These are phyloP conservation scores for Calonectria ilicicola DNA, from an alignment of 2,329 filamentous ascomycete genomes.

Conservation along the genomic window DNA sequence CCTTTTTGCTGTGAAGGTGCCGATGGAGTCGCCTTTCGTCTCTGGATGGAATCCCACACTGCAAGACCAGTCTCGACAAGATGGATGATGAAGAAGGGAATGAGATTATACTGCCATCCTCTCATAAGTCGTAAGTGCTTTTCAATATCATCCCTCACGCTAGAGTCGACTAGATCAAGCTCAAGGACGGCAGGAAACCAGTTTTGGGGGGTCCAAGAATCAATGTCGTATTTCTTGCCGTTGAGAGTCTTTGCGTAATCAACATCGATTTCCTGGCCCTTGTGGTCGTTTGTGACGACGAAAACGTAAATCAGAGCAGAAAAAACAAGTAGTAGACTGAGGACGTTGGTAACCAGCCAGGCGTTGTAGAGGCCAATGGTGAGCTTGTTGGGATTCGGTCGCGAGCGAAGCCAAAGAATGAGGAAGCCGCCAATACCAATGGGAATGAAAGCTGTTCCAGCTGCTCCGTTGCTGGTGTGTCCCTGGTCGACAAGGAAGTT, in stretches of 20 bases:
- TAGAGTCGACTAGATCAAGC: conserved; percentile 31
- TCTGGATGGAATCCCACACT: conserved; percentile 33
- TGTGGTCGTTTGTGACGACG: conserved; percentile 42
- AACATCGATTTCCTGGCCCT: conserved; percentile 35
- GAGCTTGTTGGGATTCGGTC: conserved; percentile 25
- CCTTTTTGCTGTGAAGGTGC: not conserved
- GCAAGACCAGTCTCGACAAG: conserved; percentile 39
- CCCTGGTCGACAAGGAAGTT: conserved; percentile 43
- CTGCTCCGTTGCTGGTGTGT: conserved; percentile 44
- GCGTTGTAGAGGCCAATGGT: conserved; percentile 30
- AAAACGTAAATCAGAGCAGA: conserved; percentile 43
- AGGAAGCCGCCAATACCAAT: conserved; percentile 42
- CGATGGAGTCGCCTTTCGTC: conserved; percentile 15
- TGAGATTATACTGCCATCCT: conserved; percentile 46
- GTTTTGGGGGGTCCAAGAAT: conserved; percentile 44
- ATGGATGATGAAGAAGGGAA: conserved; percentile 44
- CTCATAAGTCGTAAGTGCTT: conserved; percentile 40
- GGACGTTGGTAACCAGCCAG: conserved; percentile 39
- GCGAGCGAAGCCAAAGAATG: conserved; percentile 34
- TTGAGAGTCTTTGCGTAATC: conserved; percentile 25
- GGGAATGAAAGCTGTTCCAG: conserved; percentile 43
- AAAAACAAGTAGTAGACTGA: conserved; percentile 38
- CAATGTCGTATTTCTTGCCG: conserved; percentile 31
- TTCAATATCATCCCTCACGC: conserved; percentile 33
- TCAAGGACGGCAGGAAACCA: conserved; percentile 43